A percentile compares a stretch with the other conserved stretches of the same genome.
Conservation (phyloP, 768 basidiomycete genomes). For the Dioszegia crocea region DNA sequence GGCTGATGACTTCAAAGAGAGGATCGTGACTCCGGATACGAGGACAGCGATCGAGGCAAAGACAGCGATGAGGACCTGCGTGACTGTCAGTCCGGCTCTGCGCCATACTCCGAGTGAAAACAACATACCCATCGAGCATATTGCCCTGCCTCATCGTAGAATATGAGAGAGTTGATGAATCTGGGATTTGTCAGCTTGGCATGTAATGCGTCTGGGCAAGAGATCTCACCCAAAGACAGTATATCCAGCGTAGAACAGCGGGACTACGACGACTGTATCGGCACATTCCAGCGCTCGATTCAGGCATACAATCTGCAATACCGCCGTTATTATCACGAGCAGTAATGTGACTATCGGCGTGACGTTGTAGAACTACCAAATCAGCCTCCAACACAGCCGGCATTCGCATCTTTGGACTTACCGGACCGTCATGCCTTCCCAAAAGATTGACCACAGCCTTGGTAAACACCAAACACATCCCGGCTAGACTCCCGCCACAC, state of each 20-base stretch:
- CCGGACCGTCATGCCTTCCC: slow-evolving; percentile 35
- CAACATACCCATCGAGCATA: slow-evolving; percentile 66
- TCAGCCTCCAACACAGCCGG: not conserved
- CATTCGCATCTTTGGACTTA: slow-evolving; percentile 9
- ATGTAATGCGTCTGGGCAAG: not conserved
- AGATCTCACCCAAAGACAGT: slow-evolving; percentile 36
- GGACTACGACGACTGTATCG: slow-evolving; percentile 69
- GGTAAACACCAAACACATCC: slow-evolving; percentile 81
- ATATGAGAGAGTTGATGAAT: slow-evolving; percentile 64
- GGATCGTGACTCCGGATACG: slow-evolving; percentile 69
- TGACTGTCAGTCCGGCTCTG: too few species aligned
- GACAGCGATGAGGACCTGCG: slow-evolving; percentile 64
- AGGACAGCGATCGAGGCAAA: slow-evolving; percentile 81
- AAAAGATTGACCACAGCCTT: slow-evolving; percentile 55
- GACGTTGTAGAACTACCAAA: slow-evolving; percentile 66
- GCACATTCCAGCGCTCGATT: slow-evolving; percentile 86
- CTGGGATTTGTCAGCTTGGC: slow-evolving; percentile 42
- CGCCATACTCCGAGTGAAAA: too few species aligned
- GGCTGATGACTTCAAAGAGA: slow-evolving; percentile 63
- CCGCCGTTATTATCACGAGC: slow-evolving; percentile 64
- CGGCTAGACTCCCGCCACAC: slow-evolving; percentile 83
- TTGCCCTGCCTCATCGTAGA: slow-evolving; percentile 79
- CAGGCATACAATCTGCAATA: slow-evolving; percentile 84
- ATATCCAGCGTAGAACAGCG: slow-evolving; percentile 78
- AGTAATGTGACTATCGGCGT: slow-evolving; percentile 70